Percentiles rank a stretch among this genome's conserved stretches.
Evolutionary conservation across 345 rosid species (phyloP).

Genomic region (Camelina neglecta): DNA sequence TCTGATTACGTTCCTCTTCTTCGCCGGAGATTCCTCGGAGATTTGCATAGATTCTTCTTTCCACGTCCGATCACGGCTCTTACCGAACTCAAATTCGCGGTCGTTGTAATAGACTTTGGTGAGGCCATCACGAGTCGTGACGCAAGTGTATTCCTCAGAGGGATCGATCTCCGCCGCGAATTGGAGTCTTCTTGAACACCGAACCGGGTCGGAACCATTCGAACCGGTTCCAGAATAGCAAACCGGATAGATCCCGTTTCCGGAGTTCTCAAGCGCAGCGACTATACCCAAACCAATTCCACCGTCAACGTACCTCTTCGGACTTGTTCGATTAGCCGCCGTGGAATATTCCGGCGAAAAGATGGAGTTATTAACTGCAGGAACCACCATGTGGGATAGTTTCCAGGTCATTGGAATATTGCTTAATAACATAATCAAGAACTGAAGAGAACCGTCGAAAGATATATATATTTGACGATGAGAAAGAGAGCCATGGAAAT

Average conservation of each 20-base stretch:
- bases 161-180: constrained; percentile 46
- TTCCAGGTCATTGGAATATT: constrained; percentile 39
- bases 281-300: constrained; percentile 78
- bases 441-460: background rate
- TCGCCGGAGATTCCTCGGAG: constrained; percentile 32
- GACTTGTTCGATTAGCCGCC: constrained; percentile 51
- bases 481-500: background rate
- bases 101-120: constrained; percentile 51
- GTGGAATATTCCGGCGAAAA: constrained; percentile 34
- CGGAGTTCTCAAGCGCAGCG: constrained; percentile 59
- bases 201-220: constrained; percentile 34
- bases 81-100: constrained; percentile 37
- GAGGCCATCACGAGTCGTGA: constrained; percentile 54
- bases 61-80: background rate
- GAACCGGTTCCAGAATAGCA: constrained; percentile 15
- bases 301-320: constrained; percentile 52
- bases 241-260: constrained; percentile 31
- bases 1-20: constrained; percentile 4
- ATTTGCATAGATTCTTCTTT: too few relatives aligned
- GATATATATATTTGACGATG: background rate
- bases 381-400: constrained; percentile 52
- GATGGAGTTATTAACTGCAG: constrained; percentile 45
- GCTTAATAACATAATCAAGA: constrained; percentile 45
- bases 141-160: constrained; percentile 68
- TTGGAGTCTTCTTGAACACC: constrained; percentile 28